Evolutionary conservation across 208 protist species (phyloP), one percentile per base, ranked within the genome.

Genomic region (Naegleria lovaniensis): DNA sequence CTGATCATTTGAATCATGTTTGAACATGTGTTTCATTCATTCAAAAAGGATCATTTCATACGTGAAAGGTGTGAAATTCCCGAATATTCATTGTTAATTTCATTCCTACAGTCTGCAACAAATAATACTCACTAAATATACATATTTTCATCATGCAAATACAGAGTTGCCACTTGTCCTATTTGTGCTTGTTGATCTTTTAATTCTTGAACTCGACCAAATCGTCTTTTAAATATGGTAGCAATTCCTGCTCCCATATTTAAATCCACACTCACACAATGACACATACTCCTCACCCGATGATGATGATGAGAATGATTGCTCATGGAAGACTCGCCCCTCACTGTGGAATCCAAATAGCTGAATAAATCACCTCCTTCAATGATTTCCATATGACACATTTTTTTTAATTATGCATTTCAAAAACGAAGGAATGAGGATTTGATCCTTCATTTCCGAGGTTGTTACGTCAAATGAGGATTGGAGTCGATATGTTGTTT

Each of bases 211-310:
- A 94, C 87, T 59, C 91, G 33, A 39, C 58, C 92, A 84, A 90
- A 93, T 33, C 93, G 51, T 15, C 40, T 5, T 52, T 93, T 93
- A 51, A 93, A 93, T 15, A 90, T 3, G 0, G 92, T 33, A 11
- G 92, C 92, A 52, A 93, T 93, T 43, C 92, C 92, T 89, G 94
- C 94, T 5, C 92, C 52, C 92, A 93, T 93, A 55, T 36, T 55
- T 22, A 93, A 40, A 91, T 90, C 76, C 4, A 25, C 90, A 55
- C 85, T 92, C 39, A 93, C 92, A 88, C 92, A 93, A 89, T 93
- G 92, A 39, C 76, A 92, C 55, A 67, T 67, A 29, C 55, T 67
- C 1, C 43, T 48, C 43, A 48, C 43, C n/a, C n/a, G n/a, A n/a
- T n/a, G n/a, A n/a, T n/a, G n/a, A n/a, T n/a, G n/a, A n/a, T 1